Base-by-base conservation (phyloP, 2,329 filamentous ascomycete species). In the Aspergillus flavus region DNA sequence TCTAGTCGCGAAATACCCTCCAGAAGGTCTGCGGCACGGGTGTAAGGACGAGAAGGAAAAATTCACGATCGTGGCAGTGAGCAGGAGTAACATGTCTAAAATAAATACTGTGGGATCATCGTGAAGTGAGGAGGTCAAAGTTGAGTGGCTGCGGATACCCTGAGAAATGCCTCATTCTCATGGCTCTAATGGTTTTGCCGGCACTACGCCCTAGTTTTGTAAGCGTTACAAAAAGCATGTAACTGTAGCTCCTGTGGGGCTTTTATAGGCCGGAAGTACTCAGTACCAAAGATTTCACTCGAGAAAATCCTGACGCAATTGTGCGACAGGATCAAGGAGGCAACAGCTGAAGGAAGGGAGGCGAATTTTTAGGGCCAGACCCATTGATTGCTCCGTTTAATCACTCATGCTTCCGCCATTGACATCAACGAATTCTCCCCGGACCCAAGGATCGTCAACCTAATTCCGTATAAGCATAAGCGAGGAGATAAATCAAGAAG, bases 371-470 rank as follows among this genome's bases (percentile, higher is more conserved):
- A 36, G 41, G 43, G 30, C 32, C 30, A 30, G 45, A 36, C 19
- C 45, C 57, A 52, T 21, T 30, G 26, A 59, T 59, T 48, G 57
- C 48, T 50, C 30, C 11, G 14, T 23, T 39, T 52, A 59, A 52
- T 59, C 57, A 45, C 57, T 59, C 57, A 59, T 30, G 9, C 19
- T n/a, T 14, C 45, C 57, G 34, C 57, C 57, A 58, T 58, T 58
- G 57, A 58, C 57, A 58, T 58, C 57, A 58, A 36, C 52, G 5
- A 54, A n/a, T 14, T 34, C 0, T 26, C 19, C 30, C 21, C 30
- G 11, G 32, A 26, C 30, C 32, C 23, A 30, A 16, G n/a, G 52
- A 36, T 39, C 52, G 32, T 3, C 52, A 55, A 55, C 32, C 23
- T 55, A 19, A 55, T 28, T 28, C 12, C 11, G 50, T 6, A n/a